Base-by-base conservation (phyloP, 192 early-diverging fungal species). In the Entrophospora sp. region DNA sequence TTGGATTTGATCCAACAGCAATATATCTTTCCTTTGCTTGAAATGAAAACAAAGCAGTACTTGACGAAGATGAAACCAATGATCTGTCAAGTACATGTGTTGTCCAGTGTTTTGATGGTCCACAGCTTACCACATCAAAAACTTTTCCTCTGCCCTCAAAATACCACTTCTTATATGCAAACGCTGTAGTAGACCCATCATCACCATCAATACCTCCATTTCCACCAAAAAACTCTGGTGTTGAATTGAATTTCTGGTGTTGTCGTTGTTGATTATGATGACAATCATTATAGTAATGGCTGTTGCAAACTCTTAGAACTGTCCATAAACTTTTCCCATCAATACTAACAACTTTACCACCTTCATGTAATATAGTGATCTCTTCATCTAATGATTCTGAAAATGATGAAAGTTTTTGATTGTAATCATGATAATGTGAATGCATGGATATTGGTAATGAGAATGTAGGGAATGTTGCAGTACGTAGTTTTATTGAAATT, bases 301-400 rank as follows among this genome's bases (percentile, higher is more conserved):
- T 74, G 30, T 66, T 75, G 14, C 76, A 82, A 10, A 79, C 72
- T 4, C 81, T 68, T 14, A 82, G 71, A 22, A 77, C 78, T 48
- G 75, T 73, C 81, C 81, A 82, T 18, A 82, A 63, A 49, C 74
- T 80, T 25, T 82, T 76, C 20, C 81, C 81, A 31, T 82, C 78
- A 40, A 82, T 82, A 31, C 76, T 78, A 10, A 82, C 78, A 25
- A 82, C 76, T n/a, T 71, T 74, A 18, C 73, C 75, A 18, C 66
- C 70, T 27, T 75, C 69, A 36, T 77, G 77, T 36, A 82, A 57
- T n/a, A 82, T 73, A 0, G 78, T 80, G 59, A 82, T 80, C 30
- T 82, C 81, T 59, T 82, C 81, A 18, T 82, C 78, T 22, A 76
- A 74, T 30, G 74, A 69, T 2, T 75, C 71, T 34, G 70, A 40